These are phyloP conservation scores for Leptographium radiaticola DNA, from an alignment of 2,329 filamentous ascomycete genomes.

Conservation along the genomic window DNA sequence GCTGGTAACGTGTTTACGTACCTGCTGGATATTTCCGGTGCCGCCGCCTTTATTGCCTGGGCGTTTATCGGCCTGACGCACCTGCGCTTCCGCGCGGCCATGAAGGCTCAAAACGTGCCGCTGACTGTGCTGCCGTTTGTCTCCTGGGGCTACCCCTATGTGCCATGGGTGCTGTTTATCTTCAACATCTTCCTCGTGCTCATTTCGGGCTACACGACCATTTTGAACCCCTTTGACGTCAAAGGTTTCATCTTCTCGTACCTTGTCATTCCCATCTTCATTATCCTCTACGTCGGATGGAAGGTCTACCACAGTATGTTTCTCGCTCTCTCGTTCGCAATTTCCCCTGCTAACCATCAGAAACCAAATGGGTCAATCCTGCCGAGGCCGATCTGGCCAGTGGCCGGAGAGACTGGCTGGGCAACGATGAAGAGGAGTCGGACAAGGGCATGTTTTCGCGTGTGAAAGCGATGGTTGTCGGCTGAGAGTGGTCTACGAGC, in stretches of 20 bases:
- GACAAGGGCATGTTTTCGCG: background rate
- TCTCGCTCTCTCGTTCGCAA: background rate
- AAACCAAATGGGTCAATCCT: constrained; percentile 30
- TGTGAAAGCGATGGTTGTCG: background rate
- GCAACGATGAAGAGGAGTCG: background rate
- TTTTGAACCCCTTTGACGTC: constrained; percentile 46
- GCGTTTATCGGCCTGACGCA: constrained; percentile 51
- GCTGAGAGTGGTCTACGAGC: no score
- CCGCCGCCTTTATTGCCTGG: constrained; percentile 60
- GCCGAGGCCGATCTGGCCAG: constrained; percentile 40
- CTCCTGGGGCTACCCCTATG: constrained; percentile 48
- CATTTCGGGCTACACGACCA: constrained; percentile 56
- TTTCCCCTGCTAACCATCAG: background rate
- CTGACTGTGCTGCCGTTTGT: constrained; percentile 43
- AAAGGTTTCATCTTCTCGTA: constrained; percentile 53
- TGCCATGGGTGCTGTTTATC: constrained; percentile 51
- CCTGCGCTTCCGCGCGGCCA: constrained; percentile 48
- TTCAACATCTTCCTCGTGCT: constrained; percentile 51
- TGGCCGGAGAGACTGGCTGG: constrained; percentile 33
- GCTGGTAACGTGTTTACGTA: constrained; percentile 52
- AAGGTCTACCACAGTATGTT: constrained; percentile 33
- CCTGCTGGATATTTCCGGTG: constrained; percentile 57
- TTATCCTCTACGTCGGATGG: constrained; percentile 46
- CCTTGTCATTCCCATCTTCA: constrained; percentile 50
- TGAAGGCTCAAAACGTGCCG: constrained; percentile 46